Base-by-base conservation (phyloP, 768 basidiomycete genomes). In the Hypsizygus marmoreus region DNA sequence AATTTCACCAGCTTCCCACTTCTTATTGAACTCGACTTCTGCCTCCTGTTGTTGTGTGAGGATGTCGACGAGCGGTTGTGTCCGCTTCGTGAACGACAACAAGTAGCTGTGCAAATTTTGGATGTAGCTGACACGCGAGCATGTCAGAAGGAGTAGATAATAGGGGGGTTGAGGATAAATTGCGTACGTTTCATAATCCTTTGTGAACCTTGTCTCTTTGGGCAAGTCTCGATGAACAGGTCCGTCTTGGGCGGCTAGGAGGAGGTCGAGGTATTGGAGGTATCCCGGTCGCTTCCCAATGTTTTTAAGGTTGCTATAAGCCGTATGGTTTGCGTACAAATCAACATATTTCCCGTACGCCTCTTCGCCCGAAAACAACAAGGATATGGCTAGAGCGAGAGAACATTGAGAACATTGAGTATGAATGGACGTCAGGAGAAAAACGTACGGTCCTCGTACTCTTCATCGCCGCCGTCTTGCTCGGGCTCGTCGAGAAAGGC, bases 361-460 rank as follows among this genome's bases (percentile, higher is more conserved):
- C 63, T 99, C 97, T 72, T 98, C 95, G 25, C 97, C 97, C 10
- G 95, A 95, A 71, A 99, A 99, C 56, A 95, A 67, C 39, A 90
- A 67, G 26, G 88, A 85, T 44, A 92, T 75, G 42, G 88, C 91
- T 92, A 51, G 26, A 45, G 36, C 10, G 31, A 20, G 39, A 44
- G 8, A 50, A 26, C 50, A 33, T 38, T 29, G 16, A 46, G 41
- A 34, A 46, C 38, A n/a, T 20, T 28, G 33, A 48, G 32, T 16
- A 45, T 35, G 37, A 45, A 6, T 44, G 26, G 3, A 43, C n/a
- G 55, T 34, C 12, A 23, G 29, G 35, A 4, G 14, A 13, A 26
- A 11, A 20, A 84, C 89, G 61, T 60, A 95, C 91, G 87, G 69
- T 97, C 92, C 65, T 92, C 89, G 58, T 88, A 85, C 48, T 89